Evolutionary conservation across 2,329 filamentous ascomycete genomes (phyloP).

Genomic region (Colletotrichum lentis): DNA sequence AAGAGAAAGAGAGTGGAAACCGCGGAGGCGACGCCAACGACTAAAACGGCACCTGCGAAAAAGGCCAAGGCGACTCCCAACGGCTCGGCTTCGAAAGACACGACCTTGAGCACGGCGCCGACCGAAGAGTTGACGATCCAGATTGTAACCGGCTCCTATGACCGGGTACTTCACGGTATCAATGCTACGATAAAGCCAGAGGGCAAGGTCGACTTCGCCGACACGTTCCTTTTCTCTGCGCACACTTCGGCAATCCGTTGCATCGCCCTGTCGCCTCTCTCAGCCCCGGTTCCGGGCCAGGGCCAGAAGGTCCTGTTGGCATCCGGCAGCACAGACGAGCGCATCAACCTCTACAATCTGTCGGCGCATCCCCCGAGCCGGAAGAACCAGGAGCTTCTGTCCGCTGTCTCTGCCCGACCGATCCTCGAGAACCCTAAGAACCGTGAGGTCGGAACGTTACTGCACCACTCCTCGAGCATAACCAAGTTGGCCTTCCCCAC

Average conservation of each 20-base stretch:
- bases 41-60: constrained; percentile 44
- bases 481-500: constrained; percentile 84
- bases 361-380: constrained; percentile 72
- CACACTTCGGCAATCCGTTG: constrained; percentile 91
- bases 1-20: constrained; percentile 59
- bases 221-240: constrained; percentile 95
- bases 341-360: constrained; percentile 92
- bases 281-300: constrained; percentile 66
- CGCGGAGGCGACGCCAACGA: constrained; percentile 40
- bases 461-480: constrained; percentile 86
- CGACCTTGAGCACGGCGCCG: constrained; percentile 12
- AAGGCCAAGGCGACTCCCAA: constrained; percentile 45
- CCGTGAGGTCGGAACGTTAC: constrained; percentile 83
- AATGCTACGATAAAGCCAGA: constrained; percentile 71
- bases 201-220: constrained; percentile 72
- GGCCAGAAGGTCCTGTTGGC: constrained; percentile 87
- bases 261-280: constrained; percentile 82
- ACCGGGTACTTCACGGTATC: constrained; percentile 89
- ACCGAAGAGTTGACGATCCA: constrained; percentile 70
- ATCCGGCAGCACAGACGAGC: constrained; percentile 90
- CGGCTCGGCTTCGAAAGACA: constrained; percentile 24
- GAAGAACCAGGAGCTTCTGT: constrained; percentile 67
- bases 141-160: constrained; percentile 92
- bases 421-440: constrained; percentile 88
- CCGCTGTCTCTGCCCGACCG: constrained; percentile 73